Evolutionary conservation across 495 filamentous ascomycete species (phyloP).

Genomic region (Chaetomium fimeti): DNA sequence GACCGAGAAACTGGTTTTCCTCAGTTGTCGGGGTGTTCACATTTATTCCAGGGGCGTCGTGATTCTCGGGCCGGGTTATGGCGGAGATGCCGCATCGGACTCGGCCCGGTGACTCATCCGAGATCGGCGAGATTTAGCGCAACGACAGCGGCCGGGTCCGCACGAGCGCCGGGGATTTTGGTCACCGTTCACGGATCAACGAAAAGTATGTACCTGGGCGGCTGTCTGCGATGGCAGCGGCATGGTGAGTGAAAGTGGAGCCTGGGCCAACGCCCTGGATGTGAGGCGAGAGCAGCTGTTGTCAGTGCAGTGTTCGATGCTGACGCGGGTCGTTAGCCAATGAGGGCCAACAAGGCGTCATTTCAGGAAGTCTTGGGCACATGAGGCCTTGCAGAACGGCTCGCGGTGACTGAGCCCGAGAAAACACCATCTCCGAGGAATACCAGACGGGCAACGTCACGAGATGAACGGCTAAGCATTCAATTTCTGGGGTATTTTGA

Average conservation of each 20-base stretch:
- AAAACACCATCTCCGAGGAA: slow-evolving; percentile 24
- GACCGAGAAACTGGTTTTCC: background rate
- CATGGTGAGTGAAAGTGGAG: no score
- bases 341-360: background rate
- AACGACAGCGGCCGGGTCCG: background rate
- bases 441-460: background rate
- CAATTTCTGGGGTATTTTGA: background rate
- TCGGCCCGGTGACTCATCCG: slow-evolving; percentile 13
- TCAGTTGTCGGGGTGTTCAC: background rate
- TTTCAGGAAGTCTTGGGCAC: slow-evolving; percentile 6
- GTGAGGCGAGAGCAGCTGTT: background rate
- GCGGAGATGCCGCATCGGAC: background rate
- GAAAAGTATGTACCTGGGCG: no score
- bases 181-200: no score
- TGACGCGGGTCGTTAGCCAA: slow-evolving; percentile 2
- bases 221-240: no score
- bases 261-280: no score
- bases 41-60: background rate
- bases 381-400: slow-evolving; percentile 13
- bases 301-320: background rate
- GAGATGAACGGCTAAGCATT: background rate
- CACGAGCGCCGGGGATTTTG: background rate
- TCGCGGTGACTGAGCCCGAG: background rate
- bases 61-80: background rate
- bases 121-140: slow-evolving; percentile 12